Conservation (phyloP, 179 eudicot genomes). For the Beta corolliflora region DNA sequence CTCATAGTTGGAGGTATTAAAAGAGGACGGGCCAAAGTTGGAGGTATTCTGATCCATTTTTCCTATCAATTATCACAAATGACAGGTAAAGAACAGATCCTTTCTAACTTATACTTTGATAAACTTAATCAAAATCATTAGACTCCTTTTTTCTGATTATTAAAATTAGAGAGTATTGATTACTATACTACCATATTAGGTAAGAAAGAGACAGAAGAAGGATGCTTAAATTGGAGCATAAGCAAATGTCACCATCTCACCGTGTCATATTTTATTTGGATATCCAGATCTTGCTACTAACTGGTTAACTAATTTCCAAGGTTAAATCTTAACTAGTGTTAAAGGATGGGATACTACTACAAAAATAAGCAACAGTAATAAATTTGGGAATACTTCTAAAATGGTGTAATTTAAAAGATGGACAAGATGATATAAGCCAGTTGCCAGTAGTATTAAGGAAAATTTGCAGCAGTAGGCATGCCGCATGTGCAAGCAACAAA, state of each 20-base stretch:
- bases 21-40: too few relatives aligned
- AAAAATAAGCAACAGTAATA: neutral
- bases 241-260: conserved; percentile 29
- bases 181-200: conserved; percentile 23
- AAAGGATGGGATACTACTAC: too few relatives aligned
- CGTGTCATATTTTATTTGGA: neutral
- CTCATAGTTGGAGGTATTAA: too few relatives aligned
- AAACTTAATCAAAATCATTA: conserved; percentile 15
- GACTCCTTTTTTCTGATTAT: neutral
- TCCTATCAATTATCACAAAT: too few relatives aligned
- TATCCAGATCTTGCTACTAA: conserved; percentile 15
- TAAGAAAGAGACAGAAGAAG: conserved; percentile 24
- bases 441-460: neutral
- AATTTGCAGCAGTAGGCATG: conserved; percentile 17
- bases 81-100: neutral
- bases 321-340: conserved; percentile 18
- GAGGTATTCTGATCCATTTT: too few relatives aligned
- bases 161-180: neutral
- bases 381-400: neutral
- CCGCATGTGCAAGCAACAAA: conserved; percentile 14
- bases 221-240: conserved; percentile 27
- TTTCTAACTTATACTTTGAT: neutral
- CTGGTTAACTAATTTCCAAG: neutral
- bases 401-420: neutral
- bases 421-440: neutral